Evolutionary conservation across 2,329 filamentous ascomycete species (phyloP).

Genomic region (Aspergillus sergii): DNA sequence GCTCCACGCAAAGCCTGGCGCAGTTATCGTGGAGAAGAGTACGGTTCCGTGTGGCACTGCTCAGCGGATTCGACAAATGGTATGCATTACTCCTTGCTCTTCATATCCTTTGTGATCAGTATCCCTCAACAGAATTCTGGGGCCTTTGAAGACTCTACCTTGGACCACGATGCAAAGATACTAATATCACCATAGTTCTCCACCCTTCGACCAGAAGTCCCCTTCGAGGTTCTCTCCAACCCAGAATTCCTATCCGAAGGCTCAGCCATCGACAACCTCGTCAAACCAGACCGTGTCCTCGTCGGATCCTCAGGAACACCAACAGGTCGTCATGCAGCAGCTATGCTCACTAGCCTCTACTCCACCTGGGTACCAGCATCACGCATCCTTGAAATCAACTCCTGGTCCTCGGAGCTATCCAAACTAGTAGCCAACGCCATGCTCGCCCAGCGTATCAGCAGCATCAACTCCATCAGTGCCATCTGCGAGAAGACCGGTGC

Average conservation of each 20-base stretch:
- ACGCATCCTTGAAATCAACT: conserved; percentile 71
- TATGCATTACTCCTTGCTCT: conserved; percentile 40
- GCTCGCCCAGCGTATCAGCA: conserved; percentile 77
- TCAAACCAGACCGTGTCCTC: conserved; percentile 71
- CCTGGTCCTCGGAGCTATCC: conserved; percentile 76
- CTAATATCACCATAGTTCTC: conserved; percentile 19
- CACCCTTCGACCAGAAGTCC: conserved; percentile 58
- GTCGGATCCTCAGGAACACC: conserved; percentile 69
- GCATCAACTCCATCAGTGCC: conserved; percentile 79
- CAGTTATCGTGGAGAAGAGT: conserved; percentile 80
- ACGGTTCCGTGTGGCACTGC: conserved; percentile 78
- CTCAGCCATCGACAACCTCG: conserved; percentile 71
- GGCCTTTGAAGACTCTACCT: background rate
- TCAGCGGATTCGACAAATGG: conserved; percentile 68
- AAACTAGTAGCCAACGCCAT: conserved; percentile 81
- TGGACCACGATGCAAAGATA: background rate
- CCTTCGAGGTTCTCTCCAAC: conserved; percentile 78
- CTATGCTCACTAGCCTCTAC: conserved; percentile 67
- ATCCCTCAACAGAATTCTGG: too few species aligned
- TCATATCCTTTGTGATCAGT: background rate
- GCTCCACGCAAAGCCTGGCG: conserved; percentile 64
- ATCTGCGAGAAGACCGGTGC: conserved; percentile 77
- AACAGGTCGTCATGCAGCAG: conserved; percentile 64
- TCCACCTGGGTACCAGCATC: conserved; percentile 68
- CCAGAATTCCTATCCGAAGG: conserved; percentile 81